These are phyloP conservation scores for Penicillium malachiteum DNA, from an alignment of 495 filamentous ascomycete species.

Conservation along the genomic window DNA sequence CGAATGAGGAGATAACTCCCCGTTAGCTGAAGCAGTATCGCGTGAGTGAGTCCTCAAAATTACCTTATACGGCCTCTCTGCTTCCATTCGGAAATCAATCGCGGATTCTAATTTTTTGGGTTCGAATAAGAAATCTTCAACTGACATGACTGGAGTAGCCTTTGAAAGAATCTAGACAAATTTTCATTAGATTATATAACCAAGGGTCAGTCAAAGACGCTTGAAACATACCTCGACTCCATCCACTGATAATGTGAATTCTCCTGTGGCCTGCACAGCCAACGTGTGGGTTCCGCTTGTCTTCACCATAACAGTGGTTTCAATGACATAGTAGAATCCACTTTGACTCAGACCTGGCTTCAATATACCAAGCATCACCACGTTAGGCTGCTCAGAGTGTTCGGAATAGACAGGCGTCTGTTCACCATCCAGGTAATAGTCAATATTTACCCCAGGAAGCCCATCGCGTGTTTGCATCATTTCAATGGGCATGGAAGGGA, in stretches of 20 bases:
- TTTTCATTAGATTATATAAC: background rate
- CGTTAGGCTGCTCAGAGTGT: background rate
- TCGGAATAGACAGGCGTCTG: background rate
- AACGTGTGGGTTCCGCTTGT: constrained; percentile 1
- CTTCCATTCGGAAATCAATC: constrained; percentile 2
- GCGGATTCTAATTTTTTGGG: constrained; percentile 1
- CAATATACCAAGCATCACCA: constrained; percentile 4
- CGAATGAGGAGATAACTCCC: constrained; percentile 3
- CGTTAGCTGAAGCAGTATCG: background rate
- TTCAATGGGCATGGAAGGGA: background rate
- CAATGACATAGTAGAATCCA: constrained; percentile 3
- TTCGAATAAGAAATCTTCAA: constrained; percentile 6
- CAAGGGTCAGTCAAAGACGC: background rate
- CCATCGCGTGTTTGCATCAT: background rate
- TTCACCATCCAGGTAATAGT: background rate
- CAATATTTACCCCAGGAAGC: background rate
- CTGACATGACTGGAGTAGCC: constrained; percentile 1
- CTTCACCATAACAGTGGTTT: background rate
- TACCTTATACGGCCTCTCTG: background rate
- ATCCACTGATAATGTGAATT: constrained; percentile 3
- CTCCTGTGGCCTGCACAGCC: constrained; percentile 5
- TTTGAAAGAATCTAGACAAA: background rate
- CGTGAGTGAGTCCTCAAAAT: background rate
- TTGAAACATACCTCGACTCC: background rate
- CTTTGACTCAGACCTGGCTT: background rate